A percentile compares a stretch with the other conserved stretches of the same genome.
These are phyloP conservation scores for Gracilariopsis chorda DNA, from an alignment of 23 red algal species.

Conservation along the genomic window DNA sequence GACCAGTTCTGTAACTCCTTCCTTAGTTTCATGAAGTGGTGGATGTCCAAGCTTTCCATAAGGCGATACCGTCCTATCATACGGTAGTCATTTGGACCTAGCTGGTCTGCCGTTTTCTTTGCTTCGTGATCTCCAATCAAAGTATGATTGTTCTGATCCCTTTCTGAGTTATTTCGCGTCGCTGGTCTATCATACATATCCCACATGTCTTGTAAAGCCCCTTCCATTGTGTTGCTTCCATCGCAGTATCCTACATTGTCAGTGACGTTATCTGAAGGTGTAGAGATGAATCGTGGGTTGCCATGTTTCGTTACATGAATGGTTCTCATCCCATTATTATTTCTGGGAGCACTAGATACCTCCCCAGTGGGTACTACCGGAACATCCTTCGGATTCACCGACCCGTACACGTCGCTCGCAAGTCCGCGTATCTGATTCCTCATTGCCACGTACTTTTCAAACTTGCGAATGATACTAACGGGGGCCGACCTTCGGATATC, in stretches of 20 bases:
- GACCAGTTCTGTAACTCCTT: conserved; percentile 73
- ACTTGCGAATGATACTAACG: conserved; percentile 70
- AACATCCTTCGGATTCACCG: conserved; percentile 49
- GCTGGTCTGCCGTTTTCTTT: not conserved
- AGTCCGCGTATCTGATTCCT: conserved; percentile 83
- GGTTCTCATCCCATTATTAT: conserved; percentile 7
- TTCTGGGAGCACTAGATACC: conserved; percentile 12
- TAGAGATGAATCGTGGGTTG: conserved; percentile 12
- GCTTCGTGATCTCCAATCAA: conserved; percentile 1
- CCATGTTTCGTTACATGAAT: conserved; percentile 36
- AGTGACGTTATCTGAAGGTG: not conserved
- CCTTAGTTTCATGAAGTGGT: conserved; percentile 75
- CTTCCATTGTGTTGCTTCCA: conserved; percentile 7
- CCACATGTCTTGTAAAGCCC: conserved; percentile 32
- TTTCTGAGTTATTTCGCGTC: not conserved
- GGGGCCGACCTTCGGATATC: conserved; percentile 77
- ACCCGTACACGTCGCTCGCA: conserved; percentile 87
- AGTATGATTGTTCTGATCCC: not conserved
- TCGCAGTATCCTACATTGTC: conserved; percentile 11
- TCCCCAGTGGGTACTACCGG: conserved; percentile 46
- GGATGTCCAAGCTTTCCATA: conserved; percentile 86
- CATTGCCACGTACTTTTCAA: conserved; percentile 83
- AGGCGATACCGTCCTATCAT: conserved; percentile 89
- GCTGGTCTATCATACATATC: conserved; percentile 56
- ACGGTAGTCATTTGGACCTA: conserved; percentile 77